Conservation (phyloP, 352 stramenopile species). For the Globisporangium radiosum region DNA sequence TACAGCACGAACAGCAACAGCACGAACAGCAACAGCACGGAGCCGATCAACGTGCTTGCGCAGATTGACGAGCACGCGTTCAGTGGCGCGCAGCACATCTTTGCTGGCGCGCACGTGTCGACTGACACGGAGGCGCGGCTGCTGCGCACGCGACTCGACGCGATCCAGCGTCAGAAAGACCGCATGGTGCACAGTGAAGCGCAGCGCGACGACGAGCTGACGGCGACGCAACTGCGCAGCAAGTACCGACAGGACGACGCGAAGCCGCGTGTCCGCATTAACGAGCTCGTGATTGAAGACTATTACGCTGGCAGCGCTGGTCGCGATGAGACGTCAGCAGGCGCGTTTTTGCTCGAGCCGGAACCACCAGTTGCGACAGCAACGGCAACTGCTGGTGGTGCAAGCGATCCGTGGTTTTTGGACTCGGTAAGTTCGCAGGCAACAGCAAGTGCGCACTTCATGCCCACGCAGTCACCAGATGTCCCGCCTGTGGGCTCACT, state of each 20-base stretch:
- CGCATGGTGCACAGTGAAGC: constrained; percentile 34
- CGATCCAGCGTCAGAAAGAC: constrained; percentile 73
- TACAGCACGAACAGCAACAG: constrained; percentile 1
- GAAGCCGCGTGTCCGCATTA: constrained; percentile 60
- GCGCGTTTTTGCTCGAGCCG: constrained; percentile 53
- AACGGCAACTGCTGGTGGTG: constrained; percentile 10
- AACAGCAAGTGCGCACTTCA: neutral
- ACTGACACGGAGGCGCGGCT: constrained; percentile 82
- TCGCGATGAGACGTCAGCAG: constrained; percentile 18
- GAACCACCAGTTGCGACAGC: constrained; percentile 10
- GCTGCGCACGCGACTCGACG: constrained; percentile 62
- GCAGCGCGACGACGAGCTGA: constrained; percentile 47
- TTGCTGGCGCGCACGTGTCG: constrained; percentile 44
- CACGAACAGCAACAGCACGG: neutral
- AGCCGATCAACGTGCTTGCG: constrained; percentile 47
- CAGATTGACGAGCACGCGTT: constrained; percentile 83
- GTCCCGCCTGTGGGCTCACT: constrained; percentile 26
- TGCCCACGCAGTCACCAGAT: constrained; percentile 5
- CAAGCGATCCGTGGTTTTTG: constrained; percentile 64
- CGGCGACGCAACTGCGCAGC: constrained; percentile 40
- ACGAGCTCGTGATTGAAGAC: constrained; percentile 82
- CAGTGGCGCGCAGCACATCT: constrained; percentile 54
- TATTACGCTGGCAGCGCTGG: constrained; percentile 53
- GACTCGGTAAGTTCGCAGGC: constrained; percentile 6
- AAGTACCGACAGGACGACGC: constrained; percentile 41